A percentile compares a stretch with the other conserved stretches of the same genome.
phyloP scores from a whole-genome alignment of 225 moss, liverwort and hornwort genomes.

The Pseudoscleropodium purum region DNA sequence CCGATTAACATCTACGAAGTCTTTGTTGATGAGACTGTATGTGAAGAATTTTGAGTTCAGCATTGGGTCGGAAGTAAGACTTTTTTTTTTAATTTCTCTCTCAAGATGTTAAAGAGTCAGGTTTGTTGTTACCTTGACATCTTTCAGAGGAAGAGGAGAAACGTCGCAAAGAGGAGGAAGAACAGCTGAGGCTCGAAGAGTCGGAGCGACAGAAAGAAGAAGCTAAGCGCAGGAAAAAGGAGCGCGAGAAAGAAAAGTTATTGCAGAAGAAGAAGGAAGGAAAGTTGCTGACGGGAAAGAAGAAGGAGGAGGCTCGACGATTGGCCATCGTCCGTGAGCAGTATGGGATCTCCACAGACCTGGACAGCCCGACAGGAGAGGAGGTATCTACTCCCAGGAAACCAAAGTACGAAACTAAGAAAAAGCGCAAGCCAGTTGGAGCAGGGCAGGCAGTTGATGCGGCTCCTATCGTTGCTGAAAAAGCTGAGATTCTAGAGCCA shows the following conservation, averaged over 20 bases:
- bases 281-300: slow-evolving; percentile 84
- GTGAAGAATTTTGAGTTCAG: neutral
- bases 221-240: slow-evolving; percentile 68
- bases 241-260: slow-evolving; percentile 96
- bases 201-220: slow-evolving; percentile 86
- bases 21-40: neutral
- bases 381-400: slow-evolving; percentile 56
- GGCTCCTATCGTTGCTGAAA: slow-evolving; percentile 19
- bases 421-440: slow-evolving; percentile 68
- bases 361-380: slow-evolving; percentile 52
- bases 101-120: neutral
- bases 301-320: slow-evolving; percentile 84
- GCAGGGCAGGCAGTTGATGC: slow-evolving; percentile 33
- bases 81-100: neutral
- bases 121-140: neutral
- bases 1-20: neutral
- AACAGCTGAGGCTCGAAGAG: slow-evolving; percentile 71
- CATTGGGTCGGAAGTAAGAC: neutral
- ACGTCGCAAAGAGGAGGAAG: slow-evolving; percentile 77
- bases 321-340: slow-evolving; percentile 90
- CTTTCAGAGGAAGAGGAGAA: slow-evolving; percentile 85
- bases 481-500: slow-evolving; percentile 42
- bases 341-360: slow-evolving; percentile 56
- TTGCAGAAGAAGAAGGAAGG: slow-evolving; percentile 97
- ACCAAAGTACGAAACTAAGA: slow-evolving; percentile 87